These are phyloP conservation scores for Plasmodium vivax DNA, from an alignment of 169 alveolate species.

Conservation along the genomic window DNA sequence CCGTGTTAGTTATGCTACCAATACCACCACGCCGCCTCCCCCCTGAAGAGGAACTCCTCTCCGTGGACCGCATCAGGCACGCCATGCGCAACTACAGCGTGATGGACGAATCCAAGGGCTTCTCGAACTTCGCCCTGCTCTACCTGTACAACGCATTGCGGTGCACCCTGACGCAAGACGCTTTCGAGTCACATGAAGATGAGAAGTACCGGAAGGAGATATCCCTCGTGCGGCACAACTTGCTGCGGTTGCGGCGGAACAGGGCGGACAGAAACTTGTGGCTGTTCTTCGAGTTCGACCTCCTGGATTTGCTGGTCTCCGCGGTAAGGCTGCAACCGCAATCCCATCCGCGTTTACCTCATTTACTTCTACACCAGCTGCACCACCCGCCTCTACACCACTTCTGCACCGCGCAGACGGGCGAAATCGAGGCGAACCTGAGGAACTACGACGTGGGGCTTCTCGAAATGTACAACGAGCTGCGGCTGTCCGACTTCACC, in stretches of 20 bases:
- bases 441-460: constrained; percentile 28
- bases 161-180: constrained; percentile 46
- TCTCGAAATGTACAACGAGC: constrained; percentile 30
- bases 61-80: background rate
- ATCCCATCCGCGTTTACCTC: too few relatives aligned
- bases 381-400: background rate
- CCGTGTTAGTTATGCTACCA: too few relatives aligned
- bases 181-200: constrained; percentile 35
- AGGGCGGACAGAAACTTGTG: constrained; percentile 19
- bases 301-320: constrained; percentile 1
- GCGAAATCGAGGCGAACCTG: constrained; percentile 48
- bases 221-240: constrained; percentile 16
- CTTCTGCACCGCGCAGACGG: background rate
- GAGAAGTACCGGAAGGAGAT: constrained; percentile 44
- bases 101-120: constrained; percentile 12
- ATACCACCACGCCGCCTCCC: background rate
- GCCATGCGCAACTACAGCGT: constrained; percentile 15
- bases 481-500: background rate
- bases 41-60: constrained; percentile 23
- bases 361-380: too few relatives aligned
- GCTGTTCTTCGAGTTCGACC: constrained; percentile 40
- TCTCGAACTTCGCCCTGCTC: constrained; percentile 38
- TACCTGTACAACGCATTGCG: constrained; percentile 54
- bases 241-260: background rate
- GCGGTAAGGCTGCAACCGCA: constrained; percentile 18